A percentile compares a stretch with the other conserved stretches of the same genome.
Evolutionary conservation across 257 asterid genomes (phyloP).

Genomic region (Scutellaria minor): DNA sequence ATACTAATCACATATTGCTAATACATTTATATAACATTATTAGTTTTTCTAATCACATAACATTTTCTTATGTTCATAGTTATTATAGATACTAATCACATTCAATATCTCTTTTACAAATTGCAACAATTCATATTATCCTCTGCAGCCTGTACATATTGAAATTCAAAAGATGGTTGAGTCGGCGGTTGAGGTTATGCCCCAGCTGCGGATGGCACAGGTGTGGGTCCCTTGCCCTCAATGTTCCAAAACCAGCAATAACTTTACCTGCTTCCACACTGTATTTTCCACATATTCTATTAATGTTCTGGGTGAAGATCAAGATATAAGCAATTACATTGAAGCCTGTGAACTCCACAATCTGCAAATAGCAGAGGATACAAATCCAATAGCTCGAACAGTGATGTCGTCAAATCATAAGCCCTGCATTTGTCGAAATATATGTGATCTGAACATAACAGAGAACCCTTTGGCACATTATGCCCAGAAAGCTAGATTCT

Average conservation of each 20-base stretch:
- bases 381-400: neutral
- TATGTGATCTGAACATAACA: neutral
- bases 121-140: too few relatives aligned
- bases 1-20: too few relatives aligned
- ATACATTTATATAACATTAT: too few relatives aligned
- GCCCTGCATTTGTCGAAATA: conserved; percentile 1
- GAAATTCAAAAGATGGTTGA: conserved; percentile 17
- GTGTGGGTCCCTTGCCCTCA: conserved; percentile 30
- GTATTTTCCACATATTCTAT: neutral
- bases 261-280: neutral
- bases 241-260: neutral
- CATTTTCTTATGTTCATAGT: too few relatives aligned
- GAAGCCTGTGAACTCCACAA: neutral
- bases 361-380: neutral
- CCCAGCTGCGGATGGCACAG: conserved; percentile 20
- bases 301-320: neutral
- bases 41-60: too few relatives aligned
- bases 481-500: neutral
- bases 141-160: neutral
- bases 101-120: too few relatives aligned
- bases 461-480: conserved; percentile 28
- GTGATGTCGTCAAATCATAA: neutral
- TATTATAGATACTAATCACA: too few relatives aligned
- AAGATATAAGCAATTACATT: neutral
- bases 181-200: neutral